Evolutionary conservation across 164 flowering plant species (phyloP).

Genomic region (Macadamia tetraphylla): DNA sequence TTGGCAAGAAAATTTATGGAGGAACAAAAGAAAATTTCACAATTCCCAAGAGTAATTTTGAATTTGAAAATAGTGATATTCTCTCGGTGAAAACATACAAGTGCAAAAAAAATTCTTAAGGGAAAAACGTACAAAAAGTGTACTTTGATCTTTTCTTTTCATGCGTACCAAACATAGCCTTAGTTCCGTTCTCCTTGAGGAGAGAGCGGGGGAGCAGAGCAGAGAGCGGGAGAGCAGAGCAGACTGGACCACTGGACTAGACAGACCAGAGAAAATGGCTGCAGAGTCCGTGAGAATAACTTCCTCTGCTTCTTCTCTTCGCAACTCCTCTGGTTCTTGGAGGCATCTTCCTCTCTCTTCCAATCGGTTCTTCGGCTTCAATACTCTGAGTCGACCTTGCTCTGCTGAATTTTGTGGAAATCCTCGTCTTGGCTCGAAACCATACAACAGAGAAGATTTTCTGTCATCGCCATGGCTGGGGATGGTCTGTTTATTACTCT

Average conservation of each 20-base stretch:
- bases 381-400: neutral
- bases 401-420: constrained; percentile 20
- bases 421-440: constrained; percentile 12
- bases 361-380: constrained; percentile 8
- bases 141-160: too few species aligned
- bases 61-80: too few species aligned
- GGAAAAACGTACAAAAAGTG: too few species aligned
- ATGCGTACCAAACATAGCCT: neutral
- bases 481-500: constrained; percentile 28
- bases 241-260: too few species aligned
- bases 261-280: neutral
- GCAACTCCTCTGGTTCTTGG: constrained; percentile 3
- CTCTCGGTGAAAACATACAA: too few species aligned
- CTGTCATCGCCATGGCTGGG: constrained; percentile 29
- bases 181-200: constrained; percentile 3
- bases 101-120: too few species aligned
- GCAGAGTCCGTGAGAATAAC: constrained; percentile 20
- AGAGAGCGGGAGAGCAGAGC: neutral
- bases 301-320: constrained; percentile 10
- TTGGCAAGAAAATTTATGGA: too few species aligned
- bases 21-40: too few species aligned
- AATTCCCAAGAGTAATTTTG: too few species aligned
- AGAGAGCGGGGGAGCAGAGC: neutral
- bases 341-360: constrained; percentile 17
- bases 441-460: constrained; percentile 8